These are phyloP conservation scores for Hygrocybe coccinea DNA, from an alignment of 768 basidiomycete genomes.

Conservation along the genomic window DNA sequence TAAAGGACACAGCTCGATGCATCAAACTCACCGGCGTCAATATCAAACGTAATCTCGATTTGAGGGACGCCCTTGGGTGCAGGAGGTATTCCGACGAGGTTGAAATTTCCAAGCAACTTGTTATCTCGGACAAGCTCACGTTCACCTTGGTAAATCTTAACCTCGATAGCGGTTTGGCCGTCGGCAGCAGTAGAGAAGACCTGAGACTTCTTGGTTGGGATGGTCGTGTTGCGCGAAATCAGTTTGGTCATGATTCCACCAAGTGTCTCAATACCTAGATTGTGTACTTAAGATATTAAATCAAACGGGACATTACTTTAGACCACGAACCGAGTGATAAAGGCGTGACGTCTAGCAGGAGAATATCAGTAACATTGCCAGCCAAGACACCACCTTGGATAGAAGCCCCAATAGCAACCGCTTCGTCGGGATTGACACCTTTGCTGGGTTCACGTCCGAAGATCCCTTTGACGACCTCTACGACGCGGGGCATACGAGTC, in stretches of 20 bases:
- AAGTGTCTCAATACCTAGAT: slow-evolving; percentile 84
- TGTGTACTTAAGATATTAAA: not conserved
- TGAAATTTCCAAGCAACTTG: slow-evolving; percentile 99
- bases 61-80: slow-evolving; percentile 80
- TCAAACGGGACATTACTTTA: not conserved
- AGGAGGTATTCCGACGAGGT: slow-evolving; percentile 94
- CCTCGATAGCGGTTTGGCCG: slow-evolving; percentile 98
- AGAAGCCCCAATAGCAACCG: slow-evolving; percentile 96
- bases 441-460: slow-evolving; percentile 97
- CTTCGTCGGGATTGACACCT: slow-evolving; percentile 99
- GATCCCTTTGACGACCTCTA: slow-evolving; percentile 86
- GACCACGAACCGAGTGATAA: slow-evolving; percentile 77
- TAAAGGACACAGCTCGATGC: not conserved
- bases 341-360: slow-evolving; percentile 93
- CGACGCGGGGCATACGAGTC: slow-evolving; percentile 95
- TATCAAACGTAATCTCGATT: slow-evolving; percentile 91
- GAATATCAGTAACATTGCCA: slow-evolving; percentile 92
- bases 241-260: slow-evolving; percentile 99
- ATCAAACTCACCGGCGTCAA: slow-evolving; percentile 72
- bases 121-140: slow-evolving; percentile 98
- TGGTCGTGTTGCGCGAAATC: slow-evolving; percentile 97
- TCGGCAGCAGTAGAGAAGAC: slow-evolving; percentile 98
- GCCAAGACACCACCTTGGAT: slow-evolving; percentile 98
- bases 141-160: slow-evolving; percentile 99
- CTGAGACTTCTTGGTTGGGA: slow-evolving; percentile 99